Conservation (phyloP, 2,329 filamentous ascomycete species). For the Aspergillus puulaauensis region DNA sequence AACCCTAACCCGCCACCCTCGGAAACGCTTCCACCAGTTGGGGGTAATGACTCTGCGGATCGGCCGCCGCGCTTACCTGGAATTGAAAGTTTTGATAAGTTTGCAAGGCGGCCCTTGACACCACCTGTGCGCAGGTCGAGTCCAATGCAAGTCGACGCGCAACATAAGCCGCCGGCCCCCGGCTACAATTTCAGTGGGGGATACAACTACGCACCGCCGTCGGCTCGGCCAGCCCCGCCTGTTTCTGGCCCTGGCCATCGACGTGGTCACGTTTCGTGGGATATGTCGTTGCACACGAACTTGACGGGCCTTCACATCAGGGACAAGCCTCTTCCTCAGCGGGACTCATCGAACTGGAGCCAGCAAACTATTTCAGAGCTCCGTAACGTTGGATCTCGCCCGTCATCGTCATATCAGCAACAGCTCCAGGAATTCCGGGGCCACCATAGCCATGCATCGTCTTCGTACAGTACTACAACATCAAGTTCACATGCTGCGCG, state of each 20-base stretch:
- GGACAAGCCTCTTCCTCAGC: slow-evolving; percentile 34
- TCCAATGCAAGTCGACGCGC: slow-evolving; percentile 73
- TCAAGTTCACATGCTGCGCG: slow-evolving; percentile 33
- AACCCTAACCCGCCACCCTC: slow-evolving; percentile 76
- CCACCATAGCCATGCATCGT: slow-evolving; percentile 23
- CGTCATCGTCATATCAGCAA: slow-evolving; percentile 36
- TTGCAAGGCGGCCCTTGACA: slow-evolving; percentile 60
- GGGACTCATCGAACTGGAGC: slow-evolving; percentile 43
- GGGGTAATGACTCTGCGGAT: slow-evolving; percentile 51
- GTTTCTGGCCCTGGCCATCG: slow-evolving; percentile 47
- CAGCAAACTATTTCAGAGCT: slow-evolving; percentile 46
- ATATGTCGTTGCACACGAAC: slow-evolving; percentile 46
- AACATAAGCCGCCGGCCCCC: slow-evolving; percentile 36
- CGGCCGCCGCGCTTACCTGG: slow-evolving; percentile 74
- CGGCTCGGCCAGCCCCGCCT: slow-evolving; percentile 39
- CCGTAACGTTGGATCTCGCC: slow-evolving; percentile 37
- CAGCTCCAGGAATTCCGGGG: slow-evolving; percentile 29
- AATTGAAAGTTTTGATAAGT: slow-evolving; percentile 86
- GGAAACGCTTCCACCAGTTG: slow-evolving; percentile 58
- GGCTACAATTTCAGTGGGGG: slow-evolving; percentile 32
- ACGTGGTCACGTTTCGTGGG: slow-evolving; percentile 49
- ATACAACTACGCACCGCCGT: slow-evolving; percentile 35
- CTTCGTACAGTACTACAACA: slow-evolving; percentile 23
- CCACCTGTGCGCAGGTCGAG: slow-evolving; percentile 66
- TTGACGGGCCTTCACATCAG: slow-evolving; percentile 45